These are phyloP conservation scores for Pulveroboletus ravenelii DNA, from an alignment of 768 basidiomycete genomes.

Conservation along the genomic window DNA sequence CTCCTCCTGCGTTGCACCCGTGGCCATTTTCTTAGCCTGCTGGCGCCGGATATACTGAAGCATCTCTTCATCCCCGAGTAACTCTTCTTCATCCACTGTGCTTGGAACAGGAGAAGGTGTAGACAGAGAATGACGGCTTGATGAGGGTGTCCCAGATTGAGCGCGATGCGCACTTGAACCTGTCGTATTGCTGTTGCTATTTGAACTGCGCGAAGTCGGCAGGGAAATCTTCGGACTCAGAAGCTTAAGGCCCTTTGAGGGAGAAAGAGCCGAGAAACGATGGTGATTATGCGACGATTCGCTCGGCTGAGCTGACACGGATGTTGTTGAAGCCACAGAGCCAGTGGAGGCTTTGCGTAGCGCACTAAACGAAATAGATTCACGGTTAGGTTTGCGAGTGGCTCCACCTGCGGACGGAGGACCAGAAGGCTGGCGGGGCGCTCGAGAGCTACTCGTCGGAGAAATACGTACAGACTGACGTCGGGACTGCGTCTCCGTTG, in stretches of 20 bases:
- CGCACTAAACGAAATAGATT: slow-evolving; percentile 73
- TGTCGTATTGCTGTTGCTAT: slow-evolving; percentile 31
- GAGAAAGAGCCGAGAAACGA: slow-evolving; percentile 79
- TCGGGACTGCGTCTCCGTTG: slow-evolving; percentile 34
- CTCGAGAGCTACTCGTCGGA: slow-evolving; percentile 56
- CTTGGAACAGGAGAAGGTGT: slow-evolving; percentile 82
- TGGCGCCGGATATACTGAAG: slow-evolving; percentile 87
- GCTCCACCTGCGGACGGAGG: slow-evolving; percentile 43
- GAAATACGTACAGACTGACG: slow-evolving; percentile 63
- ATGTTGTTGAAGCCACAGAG: slow-evolving; percentile 66
- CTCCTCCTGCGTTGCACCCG: slow-evolving; percentile 80
- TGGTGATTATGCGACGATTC: slow-evolving; percentile 44
- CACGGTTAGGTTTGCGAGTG: slow-evolving; percentile 66
- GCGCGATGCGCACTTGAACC: slow-evolving; percentile 43
- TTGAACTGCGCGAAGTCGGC: slow-evolving; percentile 51
- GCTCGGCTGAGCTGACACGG: slow-evolving; percentile 43
- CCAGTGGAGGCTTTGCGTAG: slow-evolving; percentile 80
- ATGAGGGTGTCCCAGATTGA: slow-evolving; percentile 59
- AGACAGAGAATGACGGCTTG: slow-evolving; percentile 70
- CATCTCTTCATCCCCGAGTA: slow-evolving; percentile 96
- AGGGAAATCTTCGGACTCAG: slow-evolving; percentile 74
- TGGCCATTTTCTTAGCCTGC: slow-evolving; percentile 80
- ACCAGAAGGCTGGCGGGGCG: slow-evolving; percentile 58
- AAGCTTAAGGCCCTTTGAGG: slow-evolving; percentile 78
- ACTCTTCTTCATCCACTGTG: slow-evolving; percentile 78